phyloP scores from a whole-genome alignment of 352 stramenopile genomes.

The Pythium scleroteichum region DNA sequence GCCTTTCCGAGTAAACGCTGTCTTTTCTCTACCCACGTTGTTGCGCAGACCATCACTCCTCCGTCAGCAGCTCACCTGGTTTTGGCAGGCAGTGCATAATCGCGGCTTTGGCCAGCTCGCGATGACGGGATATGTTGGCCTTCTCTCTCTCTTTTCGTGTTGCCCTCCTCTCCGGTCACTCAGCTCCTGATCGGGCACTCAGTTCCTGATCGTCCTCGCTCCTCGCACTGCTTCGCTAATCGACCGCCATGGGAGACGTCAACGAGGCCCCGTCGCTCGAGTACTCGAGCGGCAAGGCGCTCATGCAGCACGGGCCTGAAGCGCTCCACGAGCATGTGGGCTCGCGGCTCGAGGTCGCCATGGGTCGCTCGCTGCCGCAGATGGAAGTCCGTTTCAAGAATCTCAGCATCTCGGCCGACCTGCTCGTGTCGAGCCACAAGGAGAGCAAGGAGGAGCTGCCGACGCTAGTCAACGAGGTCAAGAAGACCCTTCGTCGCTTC shows the following conservation, averaged over 20 bases:
- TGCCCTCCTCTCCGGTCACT: too few relatives aligned
- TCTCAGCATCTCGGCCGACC: conserved; percentile 34
- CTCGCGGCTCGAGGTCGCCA: conserved; percentile 27
- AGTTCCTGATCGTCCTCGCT: neutral
- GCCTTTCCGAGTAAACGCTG: neutral
- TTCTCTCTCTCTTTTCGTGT: neutral
- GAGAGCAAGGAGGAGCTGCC: conserved; percentile 14
- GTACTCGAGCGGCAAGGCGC: conserved; percentile 14
- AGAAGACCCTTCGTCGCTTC: neutral
- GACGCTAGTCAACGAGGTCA: conserved; percentile 18
- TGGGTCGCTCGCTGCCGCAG: conserved; percentile 19
- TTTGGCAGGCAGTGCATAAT: neutral
- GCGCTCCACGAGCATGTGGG: conserved; percentile 36
- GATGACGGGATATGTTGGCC: neutral
- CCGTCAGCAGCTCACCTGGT: neutral
- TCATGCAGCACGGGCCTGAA: conserved; percentile 32
- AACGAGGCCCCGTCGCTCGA: conserved; percentile 4
- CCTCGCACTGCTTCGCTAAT: neutral
- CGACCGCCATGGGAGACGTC: neutral
- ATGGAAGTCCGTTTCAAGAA: conserved; percentile 41
- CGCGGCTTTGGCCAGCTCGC: neutral
- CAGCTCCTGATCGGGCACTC: neutral
- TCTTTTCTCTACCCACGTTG: neutral
- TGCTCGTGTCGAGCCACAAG: conserved; percentile 17
- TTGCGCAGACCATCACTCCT: neutral